Conservation (phyloP, 2,329 filamentous ascomycete species). For the Fusarium sp. region DNA sequence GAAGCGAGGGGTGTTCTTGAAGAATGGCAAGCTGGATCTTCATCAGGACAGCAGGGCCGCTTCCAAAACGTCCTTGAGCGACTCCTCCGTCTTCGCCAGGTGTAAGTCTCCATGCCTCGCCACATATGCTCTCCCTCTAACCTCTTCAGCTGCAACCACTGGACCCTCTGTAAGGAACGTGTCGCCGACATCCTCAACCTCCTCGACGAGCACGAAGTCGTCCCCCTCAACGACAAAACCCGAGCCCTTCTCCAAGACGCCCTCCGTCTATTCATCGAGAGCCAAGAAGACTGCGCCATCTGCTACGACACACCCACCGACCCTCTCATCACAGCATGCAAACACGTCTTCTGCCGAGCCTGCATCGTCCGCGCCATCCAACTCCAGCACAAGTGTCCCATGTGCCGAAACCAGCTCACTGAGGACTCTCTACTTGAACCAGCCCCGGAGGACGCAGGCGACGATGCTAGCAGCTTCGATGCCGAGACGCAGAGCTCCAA, state of each 20-base stretch:
- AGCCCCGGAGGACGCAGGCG: constrained; percentile 63
- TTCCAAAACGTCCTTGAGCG: constrained; percentile 85
- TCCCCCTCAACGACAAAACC: constrained; percentile 80
- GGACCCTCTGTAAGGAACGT: constrained; percentile 82
- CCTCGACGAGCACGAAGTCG: constrained; percentile 74
- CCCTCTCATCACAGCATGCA: constrained; percentile 87
- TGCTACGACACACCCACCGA: constrained; percentile 79
- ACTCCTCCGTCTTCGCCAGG: constrained; percentile 83
- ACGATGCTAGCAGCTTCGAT: constrained; percentile 64
- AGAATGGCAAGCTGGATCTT: constrained; percentile 64
- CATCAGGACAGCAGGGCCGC: constrained; percentile 59
- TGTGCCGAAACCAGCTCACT: constrained; percentile 79
- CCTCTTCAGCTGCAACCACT: constrained; percentile 79
- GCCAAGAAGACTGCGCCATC: constrained; percentile 84
- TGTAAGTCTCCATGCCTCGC: constrained; percentile 52
- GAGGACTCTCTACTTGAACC: constrained; percentile 74
- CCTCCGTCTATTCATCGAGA: constrained; percentile 81
- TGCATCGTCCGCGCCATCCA: constrained; percentile 83
- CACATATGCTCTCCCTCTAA: constrained; percentile 5
- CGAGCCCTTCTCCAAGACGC: constrained; percentile 78
- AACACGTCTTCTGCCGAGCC: constrained; percentile 79
- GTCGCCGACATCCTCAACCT: constrained; percentile 78
- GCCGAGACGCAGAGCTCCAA: constrained; percentile 80
- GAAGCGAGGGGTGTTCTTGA: constrained; percentile 81
- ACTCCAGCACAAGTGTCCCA: constrained; percentile 82